Conservation (phyloP, 495 filamentous ascomycete species). For the Delitschia confertaspora region DNA sequence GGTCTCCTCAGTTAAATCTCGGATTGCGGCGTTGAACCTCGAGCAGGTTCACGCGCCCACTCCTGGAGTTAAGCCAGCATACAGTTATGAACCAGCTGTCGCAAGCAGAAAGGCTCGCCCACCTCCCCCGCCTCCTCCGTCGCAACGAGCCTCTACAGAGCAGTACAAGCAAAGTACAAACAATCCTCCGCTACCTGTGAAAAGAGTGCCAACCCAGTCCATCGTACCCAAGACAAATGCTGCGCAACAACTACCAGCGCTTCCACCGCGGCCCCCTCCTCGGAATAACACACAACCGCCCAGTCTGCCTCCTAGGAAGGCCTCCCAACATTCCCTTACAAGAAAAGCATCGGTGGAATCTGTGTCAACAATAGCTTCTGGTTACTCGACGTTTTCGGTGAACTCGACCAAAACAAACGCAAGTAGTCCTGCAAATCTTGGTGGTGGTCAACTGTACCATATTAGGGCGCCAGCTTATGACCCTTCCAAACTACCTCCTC, state of each 20-base stretch:
- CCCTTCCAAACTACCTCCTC: constrained; percentile 30
- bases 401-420: constrained; percentile 27
- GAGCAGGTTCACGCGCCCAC: constrained; percentile 44
- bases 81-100: constrained; percentile 27
- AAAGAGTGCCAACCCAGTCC: constrained; percentile 43
- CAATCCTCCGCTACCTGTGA: constrained; percentile 37
- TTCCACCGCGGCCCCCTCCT: constrained; percentile 40
- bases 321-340: constrained; percentile 27
- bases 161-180: constrained; percentile 42
- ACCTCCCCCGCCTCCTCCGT: constrained; percentile 35
- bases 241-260: constrained; percentile 34
- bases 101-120: constrained; percentile 23
- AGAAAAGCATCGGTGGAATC: constrained; percentile 31
- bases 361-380: constrained; percentile 32
- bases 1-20: constrained; percentile 46
- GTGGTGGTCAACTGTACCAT: constrained; percentile 9
- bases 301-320: constrained; percentile 39
- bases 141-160: constrained; percentile 26
- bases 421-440: constrained; percentile 16
- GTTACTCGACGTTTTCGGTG: constrained; percentile 20
- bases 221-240: constrained; percentile 25
- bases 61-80: constrained; percentile 29
- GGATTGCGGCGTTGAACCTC: constrained; percentile 52
- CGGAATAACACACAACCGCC: constrained; percentile 30
- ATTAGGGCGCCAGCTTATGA: constrained; percentile 36